Evolutionary conservation across 116 monocot species (phyloP), one percentile per base, ranked within the genome.

Genomic region (Iris pallida): DNA sequence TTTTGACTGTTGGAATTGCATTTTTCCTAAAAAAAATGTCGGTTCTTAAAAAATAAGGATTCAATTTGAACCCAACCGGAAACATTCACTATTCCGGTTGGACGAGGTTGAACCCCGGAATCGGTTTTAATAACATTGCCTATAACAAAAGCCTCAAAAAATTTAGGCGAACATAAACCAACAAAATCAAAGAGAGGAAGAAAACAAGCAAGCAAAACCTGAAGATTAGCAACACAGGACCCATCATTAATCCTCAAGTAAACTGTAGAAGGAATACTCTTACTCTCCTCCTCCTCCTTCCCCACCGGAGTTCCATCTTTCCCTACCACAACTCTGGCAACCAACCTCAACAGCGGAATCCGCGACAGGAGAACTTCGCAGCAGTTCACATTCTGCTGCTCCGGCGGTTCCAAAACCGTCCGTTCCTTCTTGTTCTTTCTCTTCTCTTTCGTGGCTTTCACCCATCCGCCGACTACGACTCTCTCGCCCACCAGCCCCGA

Each of bases 381-480:
- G 76, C 90, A 95, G 42, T 73, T 71, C 56, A 78, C 48, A 17
- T 85, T 77, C 49, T 20, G 46, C 19, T 7, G 45, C 47, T 43
- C 59, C 10, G 58, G 49, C 20, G 15, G 41, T 59, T 1, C n/a
- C 48, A 42, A 6, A 14, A 55, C 15, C 20, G 51, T 1, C 11
- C 2, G 65, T 30, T 30, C 3, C 30, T 7, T 46, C 71, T 13
- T 47, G 57, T 57, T 63, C 42, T 53, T 14, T 42, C 66, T 73
- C 72, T 82, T 73, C 66, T 85, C 79, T n/a, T 60, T 75, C 40
- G 49, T 72, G 1, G 81, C 79, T 52, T 81, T 88, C 7, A 95
- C 88, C 95, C 91, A 95, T 15, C 91, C 95, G 2, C 95, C 95
- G 0, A 91, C 81, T 47, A 86, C 79, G 13, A 84, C 84, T 30